Evolutionary conservation across 2,329 filamentous ascomycete genomes (phyloP), one percentile per base, ranked within the genome.

Genomic region (Macrophomina pseudophaseolina): DNA sequence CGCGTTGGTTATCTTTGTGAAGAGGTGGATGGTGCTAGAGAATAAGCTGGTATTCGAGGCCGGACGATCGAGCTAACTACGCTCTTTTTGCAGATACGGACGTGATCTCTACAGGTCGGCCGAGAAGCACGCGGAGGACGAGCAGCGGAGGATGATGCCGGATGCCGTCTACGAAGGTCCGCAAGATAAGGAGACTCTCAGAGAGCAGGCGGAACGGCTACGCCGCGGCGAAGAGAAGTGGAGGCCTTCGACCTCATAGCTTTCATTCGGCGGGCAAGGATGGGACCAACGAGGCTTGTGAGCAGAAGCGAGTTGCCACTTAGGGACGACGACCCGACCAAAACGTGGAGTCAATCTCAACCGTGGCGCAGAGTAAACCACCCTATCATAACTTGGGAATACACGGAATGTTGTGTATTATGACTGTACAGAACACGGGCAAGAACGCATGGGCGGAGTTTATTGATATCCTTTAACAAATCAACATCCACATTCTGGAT

Each of bases 31-130:
- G 33, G 18, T 23, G 18, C 4, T 6, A 54, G 33, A 54, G 33
- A 11, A 16, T n/a, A 28, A 54, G 14, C 6, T 4, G 16, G 11
- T 53, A 8, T 8, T 35, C 18, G n/a, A 5, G 46, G 28, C 5
- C 28, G n/a, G 8, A 49, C 5, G 5, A 9, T n/a, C 16, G 42
- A n/a, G 52, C 52, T 54, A 33, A 54, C 52, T 28, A 18, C 7
- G 46, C 14, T 56, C 16, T 23, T 8, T 5, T 11, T 12, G 64
- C 64, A 87, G 85, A 67, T 87, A 90, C 89, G 89, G 89, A 77
- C 83, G 88, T 70, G 79, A 84, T n/a, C 80, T 87, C 65, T 87
- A 82, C 77, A 81, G 84, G 74, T 81, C 83, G 72, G 81, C 86
- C 33, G 79, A 85, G 67, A 78, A 86, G 68, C 46, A 46, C 6